Evolutionary conservation across 768 basidiomycete species (phyloP), one percentile per base, ranked within the genome.

Genomic region (Psilocybe subaeruginosa): DNA sequence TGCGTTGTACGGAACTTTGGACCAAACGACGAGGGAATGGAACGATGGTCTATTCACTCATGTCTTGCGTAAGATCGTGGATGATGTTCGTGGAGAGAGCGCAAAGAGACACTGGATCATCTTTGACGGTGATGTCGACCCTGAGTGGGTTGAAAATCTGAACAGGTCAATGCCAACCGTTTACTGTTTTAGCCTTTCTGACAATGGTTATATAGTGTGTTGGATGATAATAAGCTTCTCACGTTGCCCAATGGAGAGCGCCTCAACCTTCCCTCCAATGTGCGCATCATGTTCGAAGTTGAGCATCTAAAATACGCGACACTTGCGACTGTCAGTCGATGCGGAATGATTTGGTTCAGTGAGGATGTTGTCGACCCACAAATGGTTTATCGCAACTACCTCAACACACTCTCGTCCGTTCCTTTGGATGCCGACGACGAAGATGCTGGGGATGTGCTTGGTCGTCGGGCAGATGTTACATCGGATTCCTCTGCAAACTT

Each of bases 271-370:
- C 97, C 97, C 1, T 85, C 94, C 3, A 99, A 99, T 70, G 95
- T 99, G 23, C 90, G 97, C 56, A 96, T 99, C 74, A 97, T 99
- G 95, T 99, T 99, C 72, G 97, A 99, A 73, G 97, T 99, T 59
- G 97, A 99, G 73, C 95, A 97, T 73, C 85, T 99, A 66, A 91
- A 89, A 69, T 99, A 97, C 73, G 97, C 97, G 0, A 99, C 97
- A 3, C 87, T 92, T 56, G 97, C 97, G 14, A 99, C 97, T 29
- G 97, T 99, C 81, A 97, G 95, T 86, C 96, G 97, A 58, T 99
- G 97, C 70, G 97, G 97, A 73, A 99, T 99, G 97, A 97, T 99
- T 68, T 99, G 97, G 97, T 99, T 99, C 79, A 98, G 95, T 72
- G 95, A 98, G 60, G 95, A 98, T 65, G 88, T 97, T 51, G 87